These are phyloP conservation scores for Beauveria sp. DNA, from an alignment of 2,329 filamentous ascomycete species.

Conservation along the genomic window DNA sequence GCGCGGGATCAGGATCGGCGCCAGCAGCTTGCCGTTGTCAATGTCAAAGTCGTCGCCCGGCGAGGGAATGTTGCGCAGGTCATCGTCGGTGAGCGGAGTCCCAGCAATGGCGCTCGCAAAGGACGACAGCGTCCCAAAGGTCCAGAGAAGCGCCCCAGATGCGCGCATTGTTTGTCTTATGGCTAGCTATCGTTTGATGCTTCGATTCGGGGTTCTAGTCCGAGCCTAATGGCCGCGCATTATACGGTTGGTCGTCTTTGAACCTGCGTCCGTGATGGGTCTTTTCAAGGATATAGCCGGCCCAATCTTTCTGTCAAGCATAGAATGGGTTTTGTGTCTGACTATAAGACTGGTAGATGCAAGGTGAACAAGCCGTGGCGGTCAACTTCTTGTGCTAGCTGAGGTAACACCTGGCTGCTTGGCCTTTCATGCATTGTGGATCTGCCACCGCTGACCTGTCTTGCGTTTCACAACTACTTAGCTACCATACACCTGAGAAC, in stretches of 20 bases:
- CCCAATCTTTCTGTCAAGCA: background rate
- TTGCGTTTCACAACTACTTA: too few species aligned
- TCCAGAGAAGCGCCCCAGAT: constrained; percentile 3
- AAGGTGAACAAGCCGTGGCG: background rate
- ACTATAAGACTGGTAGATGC: background rate
- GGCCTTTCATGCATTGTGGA: background rate
- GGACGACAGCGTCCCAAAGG: constrained; percentile 8
- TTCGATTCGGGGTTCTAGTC: background rate
- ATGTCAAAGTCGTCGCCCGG: constrained; percentile 73
- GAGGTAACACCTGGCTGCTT: constrained; percentile 7
- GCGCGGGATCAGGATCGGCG: constrained; percentile 80
- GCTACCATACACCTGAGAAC: background rate
- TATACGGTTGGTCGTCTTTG: background rate
- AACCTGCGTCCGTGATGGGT: background rate
- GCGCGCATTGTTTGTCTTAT: constrained; percentile 1
- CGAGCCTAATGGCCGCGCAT: background rate
- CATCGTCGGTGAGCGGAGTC: constrained; percentile 61
- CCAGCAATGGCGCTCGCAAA: constrained; percentile 30
- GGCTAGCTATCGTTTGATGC: background rate
- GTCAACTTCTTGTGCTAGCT: background rate
- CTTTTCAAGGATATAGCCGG: background rate
- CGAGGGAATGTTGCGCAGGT: constrained; percentile 64
- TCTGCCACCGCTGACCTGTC: background rate
- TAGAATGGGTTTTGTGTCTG: background rate
- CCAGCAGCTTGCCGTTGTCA: constrained; percentile 63